Conservation (phyloP, 331 rosid species). For the Malus hybrid region DNA sequence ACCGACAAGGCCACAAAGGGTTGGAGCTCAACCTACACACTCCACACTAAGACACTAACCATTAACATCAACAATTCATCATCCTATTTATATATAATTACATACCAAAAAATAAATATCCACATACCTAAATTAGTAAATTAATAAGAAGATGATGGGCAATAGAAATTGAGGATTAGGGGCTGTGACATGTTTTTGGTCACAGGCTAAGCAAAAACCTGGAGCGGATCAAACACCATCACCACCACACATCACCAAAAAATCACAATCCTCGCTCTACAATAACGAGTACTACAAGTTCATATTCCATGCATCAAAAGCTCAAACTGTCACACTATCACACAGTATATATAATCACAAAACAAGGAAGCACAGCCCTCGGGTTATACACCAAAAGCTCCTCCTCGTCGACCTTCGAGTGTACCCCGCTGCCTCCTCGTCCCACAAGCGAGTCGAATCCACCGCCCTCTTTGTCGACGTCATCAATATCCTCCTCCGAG, state of each 20-base stretch:
- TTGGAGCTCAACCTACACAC: too few species aligned
- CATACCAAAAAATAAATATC: too few species aligned
- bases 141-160: too few species aligned
- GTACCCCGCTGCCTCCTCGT: slow-evolving; percentile 48
- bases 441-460: slow-evolving; percentile 77
- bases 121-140: too few species aligned
- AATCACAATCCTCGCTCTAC: background rate
- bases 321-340: slow-evolving; percentile 9
- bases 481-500: slow-evolving; percentile 25
- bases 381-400: slow-evolving; percentile 86
- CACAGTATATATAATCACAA: slow-evolving; percentile 78
- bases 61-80: too few species aligned
- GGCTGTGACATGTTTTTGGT: too few species aligned
- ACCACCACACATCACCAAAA: background rate
- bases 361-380: slow-evolving; percentile 97
- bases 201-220: too few species aligned
- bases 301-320: background rate
- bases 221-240: too few species aligned
- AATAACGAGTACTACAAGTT: background rate
- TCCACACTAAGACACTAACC: too few species aligned
- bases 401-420: slow-evolving; percentile 61
- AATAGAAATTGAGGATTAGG: too few species aligned
- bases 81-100: too few species aligned
- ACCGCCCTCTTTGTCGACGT: slow-evolving; percentile 42
- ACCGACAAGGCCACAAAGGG: too few species aligned